Conservation (phyloP, 805 yeast species). For the Nakazawaea anatomiae region DNA sequence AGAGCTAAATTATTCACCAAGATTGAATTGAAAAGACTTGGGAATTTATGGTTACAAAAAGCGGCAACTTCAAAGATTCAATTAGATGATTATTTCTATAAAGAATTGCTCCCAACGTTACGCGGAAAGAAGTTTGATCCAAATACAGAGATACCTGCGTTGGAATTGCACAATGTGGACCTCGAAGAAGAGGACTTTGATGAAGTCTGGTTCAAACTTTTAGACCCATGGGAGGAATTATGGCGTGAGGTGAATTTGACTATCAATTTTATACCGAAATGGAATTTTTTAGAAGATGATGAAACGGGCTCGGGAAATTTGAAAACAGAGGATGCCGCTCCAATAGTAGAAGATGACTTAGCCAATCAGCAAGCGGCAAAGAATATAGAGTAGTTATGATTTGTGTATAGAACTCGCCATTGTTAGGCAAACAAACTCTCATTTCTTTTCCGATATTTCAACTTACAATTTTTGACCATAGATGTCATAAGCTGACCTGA, state of each 20-base stretch:
- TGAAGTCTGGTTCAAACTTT: conserved; percentile 7
- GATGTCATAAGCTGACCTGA: no score
- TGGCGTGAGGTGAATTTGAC: conserved; percentile 6
- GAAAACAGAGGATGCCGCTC: no score
- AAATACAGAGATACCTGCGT: neutral
- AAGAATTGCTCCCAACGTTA: neutral
- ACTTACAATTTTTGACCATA: no score
- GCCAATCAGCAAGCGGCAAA: no score
- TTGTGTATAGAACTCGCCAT: no score
- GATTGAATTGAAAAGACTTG: neutral
- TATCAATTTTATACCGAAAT: conserved; percentile 8
- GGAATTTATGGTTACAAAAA: neutral
- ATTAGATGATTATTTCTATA: neutral
- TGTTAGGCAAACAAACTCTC: no score
- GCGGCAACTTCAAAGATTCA: neutral
- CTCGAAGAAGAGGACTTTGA: conserved; percentile 6
- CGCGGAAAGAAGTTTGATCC: neutral
- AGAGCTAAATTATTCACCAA: neutral
- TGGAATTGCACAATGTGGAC: neutral
- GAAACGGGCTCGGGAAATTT: no score
- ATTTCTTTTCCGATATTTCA: no score
- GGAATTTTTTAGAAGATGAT: conserved; percentile 2
- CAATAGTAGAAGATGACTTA: no score
- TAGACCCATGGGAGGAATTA: conserved; percentile 12
- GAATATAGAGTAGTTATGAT: no score